Conservation (phyloP, 2,329 filamentous ascomycete genomes). For the Phialocephala sp. region DNA sequence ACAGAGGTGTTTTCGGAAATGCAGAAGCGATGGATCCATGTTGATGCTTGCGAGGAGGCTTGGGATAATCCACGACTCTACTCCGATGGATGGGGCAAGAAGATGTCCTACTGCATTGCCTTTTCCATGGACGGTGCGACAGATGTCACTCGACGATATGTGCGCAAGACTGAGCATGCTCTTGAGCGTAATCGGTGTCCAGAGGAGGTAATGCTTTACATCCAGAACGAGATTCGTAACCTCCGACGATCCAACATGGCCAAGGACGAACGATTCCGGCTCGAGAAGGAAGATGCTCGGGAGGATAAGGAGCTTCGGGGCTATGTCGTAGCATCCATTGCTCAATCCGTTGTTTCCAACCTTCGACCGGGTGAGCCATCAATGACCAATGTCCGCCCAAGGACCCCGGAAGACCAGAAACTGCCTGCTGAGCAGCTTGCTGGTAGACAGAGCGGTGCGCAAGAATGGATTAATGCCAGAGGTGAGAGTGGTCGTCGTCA, state of each 20-base stretch:
- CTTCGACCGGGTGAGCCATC: conserved; percentile 35
- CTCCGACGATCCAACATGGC: conserved; percentile 82
- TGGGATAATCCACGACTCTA: conserved; percentile 96
- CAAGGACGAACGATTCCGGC: conserved; percentile 82
- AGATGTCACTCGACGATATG: conserved; percentile 70
- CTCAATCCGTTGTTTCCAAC: conserved; percentile 62
- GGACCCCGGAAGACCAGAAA: conserved; percentile 60
- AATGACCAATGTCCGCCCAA: conserved; percentile 22
- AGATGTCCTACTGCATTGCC: conserved; percentile 95
- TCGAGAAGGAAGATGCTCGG: conserved; percentile 79
- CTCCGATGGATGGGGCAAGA: conserved; percentile 93
- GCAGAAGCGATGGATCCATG: conserved; percentile 93
- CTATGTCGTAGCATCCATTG: conserved; percentile 76
- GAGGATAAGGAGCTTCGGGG: conserved; percentile 78
- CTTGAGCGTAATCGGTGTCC: conserved; percentile 79
- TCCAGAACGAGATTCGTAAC: conserved; percentile 88
- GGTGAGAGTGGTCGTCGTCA: conserved; percentile 48
- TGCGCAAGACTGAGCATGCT: conserved; percentile 74
- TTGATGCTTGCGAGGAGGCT: conserved; percentile 90
- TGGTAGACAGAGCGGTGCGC: conserved; percentile 55
- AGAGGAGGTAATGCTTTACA: conserved; percentile 89
- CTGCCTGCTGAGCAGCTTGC: conserved; percentile 62
- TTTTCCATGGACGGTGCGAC: conserved; percentile 88
- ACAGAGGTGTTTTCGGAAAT: conserved; percentile 96
- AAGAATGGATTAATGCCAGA: conserved; percentile 57